Percentiles rank a stretch among this genome's conserved stretches.
Evolutionary conservation across 2,329 filamentous ascomycete genomes (phyloP).

Genomic region (Penicillium capsulatum): DNA sequence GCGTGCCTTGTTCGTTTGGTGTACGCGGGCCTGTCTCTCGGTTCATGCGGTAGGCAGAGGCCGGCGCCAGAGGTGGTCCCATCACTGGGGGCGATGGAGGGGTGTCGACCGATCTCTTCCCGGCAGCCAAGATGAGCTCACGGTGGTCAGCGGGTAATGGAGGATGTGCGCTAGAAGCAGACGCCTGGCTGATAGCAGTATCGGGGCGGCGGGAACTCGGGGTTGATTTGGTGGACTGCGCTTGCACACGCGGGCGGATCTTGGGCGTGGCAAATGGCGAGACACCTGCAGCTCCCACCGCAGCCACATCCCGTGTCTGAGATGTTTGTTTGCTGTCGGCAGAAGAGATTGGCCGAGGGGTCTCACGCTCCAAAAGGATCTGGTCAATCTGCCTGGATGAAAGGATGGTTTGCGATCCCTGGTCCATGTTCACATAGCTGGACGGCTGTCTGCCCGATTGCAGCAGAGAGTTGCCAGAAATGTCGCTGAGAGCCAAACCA

Average conservation of each 20-base stretch:
- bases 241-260: slow-evolving; percentile 27
- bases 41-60: slow-evolving; percentile 62
- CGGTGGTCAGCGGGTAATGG: slow-evolving; percentile 79
- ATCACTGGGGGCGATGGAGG: slow-evolving; percentile 53
- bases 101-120: slow-evolving; percentile 54
- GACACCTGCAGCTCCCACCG: slow-evolving; percentile 8
- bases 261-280: slow-evolving; percentile 40
- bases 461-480: slow-evolving; percentile 54
- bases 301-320: slow-evolving; percentile 26
- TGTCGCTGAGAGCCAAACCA: slow-evolving; percentile 57
- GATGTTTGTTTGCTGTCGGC: slow-evolving; percentile 25
- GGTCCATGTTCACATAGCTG: slow-evolving; percentile 56
- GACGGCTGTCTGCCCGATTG: slow-evolving; percentile 24
- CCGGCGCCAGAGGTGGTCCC: slow-evolving; percentile 80
- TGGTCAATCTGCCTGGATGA: slow-evolving; percentile 79
- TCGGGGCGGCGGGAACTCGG: slow-evolving; percentile 56
- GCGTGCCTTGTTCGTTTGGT: slow-evolving; percentile 51
- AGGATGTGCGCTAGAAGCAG: slow-evolving; percentile 53
- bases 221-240: slow-evolving; percentile 30
- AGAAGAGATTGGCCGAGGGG: slow-evolving; percentile 31
- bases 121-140: slow-evolving; percentile 75
- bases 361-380: slow-evolving; percentile 58
- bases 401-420: slow-evolving; percentile 75
- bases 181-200: slow-evolving; percentile 66
- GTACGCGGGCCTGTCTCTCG: slow-evolving; percentile 55